Evolutionary conservation across 106 monocot genomes (phyloP).

Genomic region (Hemerocallis citrina): DNA sequence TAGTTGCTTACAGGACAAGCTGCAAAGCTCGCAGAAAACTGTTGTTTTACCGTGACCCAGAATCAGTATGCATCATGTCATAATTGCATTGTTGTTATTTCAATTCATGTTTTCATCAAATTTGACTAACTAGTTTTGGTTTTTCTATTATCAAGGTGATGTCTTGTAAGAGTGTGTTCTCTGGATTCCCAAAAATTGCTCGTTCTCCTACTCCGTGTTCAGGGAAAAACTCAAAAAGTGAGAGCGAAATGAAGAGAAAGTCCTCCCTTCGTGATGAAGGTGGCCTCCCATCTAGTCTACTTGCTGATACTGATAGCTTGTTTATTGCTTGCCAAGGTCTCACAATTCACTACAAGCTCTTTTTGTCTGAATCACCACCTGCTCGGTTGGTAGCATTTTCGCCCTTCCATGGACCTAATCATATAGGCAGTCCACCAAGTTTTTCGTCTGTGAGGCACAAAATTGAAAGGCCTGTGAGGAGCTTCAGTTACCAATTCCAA

Average conservation of each 20-base stretch:
- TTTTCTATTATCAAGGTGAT: conserved; percentile 42
- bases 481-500: conserved; percentile 39
- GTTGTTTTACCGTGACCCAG: conserved; percentile 57
- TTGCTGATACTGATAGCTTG: conserved; percentile 68
- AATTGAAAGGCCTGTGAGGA: conserved; percentile 38
- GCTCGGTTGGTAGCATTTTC: conserved; percentile 24
- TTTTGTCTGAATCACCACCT: conserved; percentile 12
- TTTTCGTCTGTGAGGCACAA: conserved; percentile 36
- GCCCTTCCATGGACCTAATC: conserved; percentile 25
- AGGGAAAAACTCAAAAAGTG: conserved; percentile 43
- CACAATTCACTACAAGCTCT: conserved; percentile 65
- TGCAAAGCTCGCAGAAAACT: conserved; percentile 69
- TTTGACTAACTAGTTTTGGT: not conserved
- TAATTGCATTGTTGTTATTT: not conserved
- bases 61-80: conserved; percentile 41
- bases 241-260: conserved; percentile 46
- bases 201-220: conserved; percentile 52
- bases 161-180: conserved; percentile 35
- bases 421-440: conserved; percentile 19
- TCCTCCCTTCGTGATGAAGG: conserved; percentile 22
- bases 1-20: conserved; percentile 75
- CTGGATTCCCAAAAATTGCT: conserved; percentile 43
- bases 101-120: not conserved
- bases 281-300: conserved; percentile 59
- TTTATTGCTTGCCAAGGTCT: conserved; percentile 56